phyloP scores from a whole-genome alignment of 1,284 basidiomycete genomes.

The Afroboletus lepidellus region DNA sequence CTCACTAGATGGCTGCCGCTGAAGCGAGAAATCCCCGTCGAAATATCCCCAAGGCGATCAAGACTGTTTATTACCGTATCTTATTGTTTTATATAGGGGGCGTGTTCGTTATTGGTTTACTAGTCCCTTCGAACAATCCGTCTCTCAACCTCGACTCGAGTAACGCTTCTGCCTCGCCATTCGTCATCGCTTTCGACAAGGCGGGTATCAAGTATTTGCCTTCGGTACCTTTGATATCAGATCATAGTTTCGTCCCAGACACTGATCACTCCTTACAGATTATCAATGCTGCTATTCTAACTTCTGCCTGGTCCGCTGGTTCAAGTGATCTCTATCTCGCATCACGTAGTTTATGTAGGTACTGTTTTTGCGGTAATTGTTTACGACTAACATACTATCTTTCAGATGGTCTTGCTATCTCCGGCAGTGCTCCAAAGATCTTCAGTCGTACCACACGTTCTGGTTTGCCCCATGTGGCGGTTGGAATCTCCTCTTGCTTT shows the following conservation, averaged over 20 bases:
- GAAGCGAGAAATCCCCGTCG: constrained; percentile 38
- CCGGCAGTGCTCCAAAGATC: constrained; percentile 57
- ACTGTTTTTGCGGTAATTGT: not conserved
- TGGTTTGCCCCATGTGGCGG: constrained; percentile 59
- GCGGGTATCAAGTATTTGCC: constrained; percentile 55
- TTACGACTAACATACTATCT: not conserved
- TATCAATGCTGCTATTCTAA: constrained; percentile 66
- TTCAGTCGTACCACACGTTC: constrained; percentile 51
- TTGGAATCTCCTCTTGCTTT: constrained; percentile 51
- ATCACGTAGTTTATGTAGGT: constrained; percentile 26
- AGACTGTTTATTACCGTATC: constrained; percentile 53
- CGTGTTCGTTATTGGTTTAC: constrained; percentile 49
- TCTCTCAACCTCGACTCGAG: constrained; percentile 33
- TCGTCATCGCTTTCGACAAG: constrained; percentile 50
- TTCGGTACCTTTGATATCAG: constrained; percentile 30
- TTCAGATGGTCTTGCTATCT: constrained; percentile 55
- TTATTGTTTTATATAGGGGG: constrained; percentile 50
- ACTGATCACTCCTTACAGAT: constrained; percentile 29
- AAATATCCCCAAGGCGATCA: constrained; percentile 45
- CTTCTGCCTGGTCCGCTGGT: constrained; percentile 57
- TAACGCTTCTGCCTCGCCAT: constrained; percentile 45
- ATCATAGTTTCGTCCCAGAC: not conserved
- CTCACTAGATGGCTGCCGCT: constrained; percentile 45
- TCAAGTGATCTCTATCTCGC: constrained; percentile 29
- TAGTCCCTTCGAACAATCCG: constrained; percentile 47